Base-by-base conservation (phyloP, 768 basidiomycete species). In the Cyclocybe aegerita region DNA sequence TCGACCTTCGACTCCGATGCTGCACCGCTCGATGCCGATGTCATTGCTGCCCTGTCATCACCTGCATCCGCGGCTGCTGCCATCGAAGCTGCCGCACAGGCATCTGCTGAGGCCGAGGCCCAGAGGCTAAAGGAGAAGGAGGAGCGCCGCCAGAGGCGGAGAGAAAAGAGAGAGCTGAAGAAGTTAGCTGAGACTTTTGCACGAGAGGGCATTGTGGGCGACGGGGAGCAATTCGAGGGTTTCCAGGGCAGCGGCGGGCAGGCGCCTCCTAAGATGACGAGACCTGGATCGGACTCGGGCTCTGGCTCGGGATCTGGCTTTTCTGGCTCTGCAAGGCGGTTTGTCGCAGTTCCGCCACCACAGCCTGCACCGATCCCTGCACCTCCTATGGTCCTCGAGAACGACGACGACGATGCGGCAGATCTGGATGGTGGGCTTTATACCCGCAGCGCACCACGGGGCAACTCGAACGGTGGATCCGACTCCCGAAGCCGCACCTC, bases 1-100 rank as follows among this genome's bases (percentile, higher is more conserved):
- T 65, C 55, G 23, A 84, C 83, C 4, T 75, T 87, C 38, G 88
- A 89, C 65, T 82, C 83, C 0, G 88, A 89, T 53, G 86, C 88
- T 3, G 79, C 86, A 4, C 81, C 81, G 1, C 69, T 90, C 10
- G 84, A 85, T 44, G 65, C 79, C 6, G 72, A 78, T 8, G 70
- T 75, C 12, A 86, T 90, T 48, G 77, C 73, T 44, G 71, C 71
- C 29, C 58, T 84, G 34, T 76, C 82, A 5, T 70, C 74, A 0
- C 71, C 75, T 0, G 37, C 49, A 1, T 56, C 72, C 66, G 52
- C 72, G 68, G 65, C 68, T 33, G 52, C 68, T 51, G 62, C 62
- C 35, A 49, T 65, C 0, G 32, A 53, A 0, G 46, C 72, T 4
- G 50, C 37, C 69, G 52, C 72, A 67, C 67, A 69, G 29, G 48